A percentile compares a stretch with the other conserved stretches of the same genome.
phyloP scores from a whole-genome alignment of 441 rosid species.

The Euphorbia celastroides region DNA sequence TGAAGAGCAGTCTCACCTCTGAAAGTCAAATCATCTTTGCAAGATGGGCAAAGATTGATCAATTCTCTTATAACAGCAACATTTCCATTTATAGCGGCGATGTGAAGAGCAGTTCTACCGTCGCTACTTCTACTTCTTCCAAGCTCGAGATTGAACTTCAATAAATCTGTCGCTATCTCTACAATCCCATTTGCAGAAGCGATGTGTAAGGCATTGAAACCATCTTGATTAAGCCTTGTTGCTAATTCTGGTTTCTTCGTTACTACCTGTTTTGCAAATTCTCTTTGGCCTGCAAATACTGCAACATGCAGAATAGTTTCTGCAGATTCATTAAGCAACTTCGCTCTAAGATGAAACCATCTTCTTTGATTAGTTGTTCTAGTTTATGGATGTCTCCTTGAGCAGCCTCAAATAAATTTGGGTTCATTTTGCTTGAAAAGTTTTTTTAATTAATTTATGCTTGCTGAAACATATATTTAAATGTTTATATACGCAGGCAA shows the following conservation, averaged over 20 bases:
- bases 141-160: background rate
- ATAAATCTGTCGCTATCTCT: background rate
- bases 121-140: slow-evolving; percentile 1
- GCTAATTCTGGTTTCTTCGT: slow-evolving; percentile 2
- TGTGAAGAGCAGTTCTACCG: background rate
- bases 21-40: background rate
- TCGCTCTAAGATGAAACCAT: background rate
- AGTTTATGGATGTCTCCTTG: background rate
- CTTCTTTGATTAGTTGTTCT: background rate
- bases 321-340: background rate
- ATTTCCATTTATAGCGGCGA: slow-evolving; percentile 1
- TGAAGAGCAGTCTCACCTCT: slow-evolving; percentile 4
- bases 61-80: background rate
- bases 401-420: slow-evolving; percentile 3
- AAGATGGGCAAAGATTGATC: background rate
- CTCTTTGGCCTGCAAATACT: background rate
- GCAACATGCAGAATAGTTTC: slow-evolving; percentile 1
- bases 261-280: background rate
- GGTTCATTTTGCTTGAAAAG: background rate
- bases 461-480: too few relatives aligned
- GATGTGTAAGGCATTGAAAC: background rate
- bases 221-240: slow-evolving; percentile 5
- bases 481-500: too few relatives aligned
- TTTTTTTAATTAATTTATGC: background rate
- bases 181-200: slow-evolving; percentile 9